Evolutionary conservation across 225 moss, liverwort and hornwort species (phyloP).

Genomic region (Marchantia polymorpha): DNA sequence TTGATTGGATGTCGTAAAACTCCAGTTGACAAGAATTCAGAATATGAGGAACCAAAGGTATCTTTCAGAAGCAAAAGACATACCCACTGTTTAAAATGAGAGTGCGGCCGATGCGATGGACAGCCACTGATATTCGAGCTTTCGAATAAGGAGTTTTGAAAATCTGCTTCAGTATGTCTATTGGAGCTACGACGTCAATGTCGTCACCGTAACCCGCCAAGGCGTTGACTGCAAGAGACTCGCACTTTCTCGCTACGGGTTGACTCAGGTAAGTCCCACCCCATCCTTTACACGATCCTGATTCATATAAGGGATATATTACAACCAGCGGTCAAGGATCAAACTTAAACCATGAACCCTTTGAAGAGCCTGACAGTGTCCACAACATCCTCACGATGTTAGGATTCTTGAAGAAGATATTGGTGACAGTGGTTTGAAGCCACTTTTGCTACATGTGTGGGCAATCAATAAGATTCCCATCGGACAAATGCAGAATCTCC

Average conservation of each 20-base stretch:
- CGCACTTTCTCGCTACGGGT: slow-evolving; percentile 88
- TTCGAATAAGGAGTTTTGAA: slow-evolving; percentile 95
- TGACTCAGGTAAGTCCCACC: slow-evolving; percentile 90
- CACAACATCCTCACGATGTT: neutral
- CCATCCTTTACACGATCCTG: slow-evolving; percentile 83
- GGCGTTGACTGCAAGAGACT: slow-evolving; percentile 88
- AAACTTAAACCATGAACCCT: neutral
- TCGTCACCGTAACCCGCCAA: slow-evolving; percentile 84
- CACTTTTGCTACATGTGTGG: neutral
- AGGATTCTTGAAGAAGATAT: neutral
- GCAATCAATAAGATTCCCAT: neutral
- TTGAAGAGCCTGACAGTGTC: neutral
- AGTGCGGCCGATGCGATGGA: slow-evolving; percentile 94
- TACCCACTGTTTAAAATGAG: slow-evolving; percentile 94
- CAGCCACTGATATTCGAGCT: slow-evolving; percentile 90
- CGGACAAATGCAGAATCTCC: neutral
- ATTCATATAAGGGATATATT: neutral
- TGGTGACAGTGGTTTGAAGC: neutral
- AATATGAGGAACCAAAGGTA: neutral
- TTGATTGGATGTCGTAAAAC: neutral
- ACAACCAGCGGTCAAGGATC: neutral
- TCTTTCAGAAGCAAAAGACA: neutral
- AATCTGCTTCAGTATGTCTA: slow-evolving; percentile 93
- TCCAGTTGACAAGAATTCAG: neutral
- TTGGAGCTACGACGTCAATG: slow-evolving; percentile 91